These are phyloP conservation scores for Caryocar brasiliense DNA, from an alignment of 441 rosid species.

Conservation along the genomic window DNA sequence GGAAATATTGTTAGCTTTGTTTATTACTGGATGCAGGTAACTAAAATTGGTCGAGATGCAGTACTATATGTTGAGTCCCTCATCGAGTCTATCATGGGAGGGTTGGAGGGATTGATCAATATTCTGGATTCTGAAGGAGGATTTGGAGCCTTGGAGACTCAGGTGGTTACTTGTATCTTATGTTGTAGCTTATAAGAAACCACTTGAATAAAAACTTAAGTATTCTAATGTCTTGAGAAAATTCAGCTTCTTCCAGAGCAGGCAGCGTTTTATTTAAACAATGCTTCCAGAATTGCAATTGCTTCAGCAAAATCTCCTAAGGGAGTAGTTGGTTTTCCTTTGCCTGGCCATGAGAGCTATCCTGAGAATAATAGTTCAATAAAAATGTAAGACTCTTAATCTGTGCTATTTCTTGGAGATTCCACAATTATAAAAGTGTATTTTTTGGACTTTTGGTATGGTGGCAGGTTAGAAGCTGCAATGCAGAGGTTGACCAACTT, in stretches of 20 bases:
- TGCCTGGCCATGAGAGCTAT: conserved; percentile 97
- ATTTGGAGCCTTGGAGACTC: conserved; percentile 92
- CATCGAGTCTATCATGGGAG: conserved; percentile 97
- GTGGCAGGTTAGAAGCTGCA: conserved; percentile 98
- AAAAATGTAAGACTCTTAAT: conserved; percentile 55
- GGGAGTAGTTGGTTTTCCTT: conserved; percentile 54
- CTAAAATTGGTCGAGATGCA: conserved; percentile 92
- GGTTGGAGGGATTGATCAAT: conserved; percentile 94
- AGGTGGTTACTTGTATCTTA: conserved; percentile 40
- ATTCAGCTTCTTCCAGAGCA: conserved; percentile 98
- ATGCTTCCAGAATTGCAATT: conserved; percentile 49
- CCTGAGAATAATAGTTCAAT: conserved; percentile 85
- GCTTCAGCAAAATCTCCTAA: conserved; percentile 78
- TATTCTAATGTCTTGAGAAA: conserved; percentile 20
- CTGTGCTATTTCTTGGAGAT: conserved; percentile 1
- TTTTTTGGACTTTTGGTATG: conserved; percentile 5
- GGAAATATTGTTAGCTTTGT: neutral
- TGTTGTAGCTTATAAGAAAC: conserved; percentile 11
- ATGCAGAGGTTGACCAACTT: conserved; percentile 96
- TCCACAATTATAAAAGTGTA: neutral
- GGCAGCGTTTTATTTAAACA: conserved; percentile 82
- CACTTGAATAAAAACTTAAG: too few species aligned
- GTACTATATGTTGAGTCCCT: conserved; percentile 95
- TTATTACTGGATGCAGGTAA: conserved; percentile 49
- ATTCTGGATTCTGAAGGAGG: conserved; percentile 99